phyloP scores from a whole-genome alignment of 2,329 filamentous ascomycete genomes.

The Calonectria honghensis region DNA sequence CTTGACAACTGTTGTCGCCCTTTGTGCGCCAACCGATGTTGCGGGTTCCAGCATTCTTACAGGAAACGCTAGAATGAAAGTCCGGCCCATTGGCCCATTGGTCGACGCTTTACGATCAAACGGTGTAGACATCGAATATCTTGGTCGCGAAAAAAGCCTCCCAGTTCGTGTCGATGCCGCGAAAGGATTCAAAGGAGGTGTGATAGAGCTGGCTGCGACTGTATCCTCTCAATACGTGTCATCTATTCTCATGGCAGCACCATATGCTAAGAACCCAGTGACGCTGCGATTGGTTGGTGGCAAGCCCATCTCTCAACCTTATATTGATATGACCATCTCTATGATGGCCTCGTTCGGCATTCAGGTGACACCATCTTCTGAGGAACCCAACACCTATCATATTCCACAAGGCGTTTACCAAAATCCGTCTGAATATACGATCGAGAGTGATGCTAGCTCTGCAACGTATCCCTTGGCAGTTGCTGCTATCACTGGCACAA shows the following conservation, averaged over 20 bases:
- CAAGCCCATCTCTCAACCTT: conserved; percentile 96
- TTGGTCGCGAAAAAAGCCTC: conserved; percentile 88
- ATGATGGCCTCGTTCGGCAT: conserved; percentile 98
- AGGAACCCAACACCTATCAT: conserved; percentile 92
- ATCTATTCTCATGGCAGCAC: conserved; percentile 95
- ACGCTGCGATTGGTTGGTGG: conserved; percentile 94
- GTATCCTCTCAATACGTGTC: conserved; percentile 99
- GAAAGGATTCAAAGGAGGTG: conserved; percentile 87
- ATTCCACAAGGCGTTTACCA: conserved; percentile 90
- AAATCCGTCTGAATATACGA: conserved; percentile 89
- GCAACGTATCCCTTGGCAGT: conserved; percentile 96
- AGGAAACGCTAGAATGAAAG: conserved; percentile 97
- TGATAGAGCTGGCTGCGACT: conserved; percentile 94
- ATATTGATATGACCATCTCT: conserved; percentile 98
- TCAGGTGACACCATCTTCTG: conserved; percentile 82
- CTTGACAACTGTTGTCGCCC: conserved; percentile 90
- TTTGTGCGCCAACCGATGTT: conserved; percentile 81
- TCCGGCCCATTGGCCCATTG: conserved; percentile 92
- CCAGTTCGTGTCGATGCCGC: conserved; percentile 89
- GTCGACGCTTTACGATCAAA: conserved; percentile 93
- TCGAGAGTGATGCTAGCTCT: conserved; percentile 98
- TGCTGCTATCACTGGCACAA: conserved; percentile 96
- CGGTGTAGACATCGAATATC: conserved; percentile 89
- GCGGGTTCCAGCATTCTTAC: conserved; percentile 85
- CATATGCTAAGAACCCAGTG: conserved; percentile 95